Evolutionary conservation across 73 alveolate species (phyloP).

Genomic region (Paramecium primaurelia): DNA sequence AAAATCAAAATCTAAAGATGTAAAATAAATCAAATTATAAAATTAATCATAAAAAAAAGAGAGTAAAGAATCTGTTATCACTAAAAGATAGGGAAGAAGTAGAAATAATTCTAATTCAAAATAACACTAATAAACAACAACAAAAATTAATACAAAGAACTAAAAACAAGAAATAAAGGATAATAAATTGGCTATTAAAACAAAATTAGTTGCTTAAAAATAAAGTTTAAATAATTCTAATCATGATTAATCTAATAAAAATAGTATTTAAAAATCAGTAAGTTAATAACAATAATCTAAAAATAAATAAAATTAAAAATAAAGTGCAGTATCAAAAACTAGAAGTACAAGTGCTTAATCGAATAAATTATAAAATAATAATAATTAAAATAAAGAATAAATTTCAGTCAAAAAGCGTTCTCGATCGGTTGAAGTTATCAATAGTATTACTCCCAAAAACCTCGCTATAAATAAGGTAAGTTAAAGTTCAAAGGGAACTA

Average conservation of each 20-base stretch:
- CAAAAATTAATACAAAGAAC: not conserved
- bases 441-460: not conserved
- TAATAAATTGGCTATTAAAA: not conserved
- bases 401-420: not conserved
- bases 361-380: not conserved
- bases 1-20: not conserved
- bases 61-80: not conserved
- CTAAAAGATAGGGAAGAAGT: not conserved
- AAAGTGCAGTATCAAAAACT: not conserved
- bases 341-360: not conserved
- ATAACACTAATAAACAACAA: not conserved
- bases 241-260: not conserved
- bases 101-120: not conserved
- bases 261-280: not conserved
- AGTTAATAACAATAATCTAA: not conserved
- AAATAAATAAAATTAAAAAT: not conserved
- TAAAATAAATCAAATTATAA: not conserved
- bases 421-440: not conserved
- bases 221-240: not conserved
- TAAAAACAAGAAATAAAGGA: not conserved
- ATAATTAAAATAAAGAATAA: not conserved
- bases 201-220: not conserved
- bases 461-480: not conserved
- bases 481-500: not conserved
- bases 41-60: not conserved